A percentile compares a stretch with the other conserved stretches of the same genome.
phyloP scores from a whole-genome alignment of 306 rosid genomes.

The Senna siamea region DNA sequence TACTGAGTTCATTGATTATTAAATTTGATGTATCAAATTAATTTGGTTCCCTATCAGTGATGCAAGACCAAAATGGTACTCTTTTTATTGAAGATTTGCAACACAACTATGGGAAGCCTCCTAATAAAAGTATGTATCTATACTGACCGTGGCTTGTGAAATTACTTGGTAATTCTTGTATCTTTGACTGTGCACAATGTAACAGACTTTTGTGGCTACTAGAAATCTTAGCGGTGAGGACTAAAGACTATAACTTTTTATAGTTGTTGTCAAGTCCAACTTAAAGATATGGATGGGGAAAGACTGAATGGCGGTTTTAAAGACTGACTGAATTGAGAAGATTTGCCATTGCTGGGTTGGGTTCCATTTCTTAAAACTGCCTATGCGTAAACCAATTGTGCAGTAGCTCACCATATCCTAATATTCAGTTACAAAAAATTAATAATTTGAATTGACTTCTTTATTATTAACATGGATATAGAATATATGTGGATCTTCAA shows the following conservation, averaged over 20 bases:
- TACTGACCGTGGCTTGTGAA: slow-evolving; percentile 12
- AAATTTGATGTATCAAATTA: slow-evolving; percentile 23
- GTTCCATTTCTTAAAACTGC: not conserved
- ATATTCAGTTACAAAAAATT: not conserved
- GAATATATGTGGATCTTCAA: not conserved
- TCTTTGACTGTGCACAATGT: not conserved
- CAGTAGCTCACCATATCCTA: not conserved
- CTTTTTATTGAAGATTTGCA: slow-evolving; percentile 66
- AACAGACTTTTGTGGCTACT: not conserved
- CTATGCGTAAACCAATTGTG: not conserved
- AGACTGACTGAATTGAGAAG: slow-evolving; percentile 23
- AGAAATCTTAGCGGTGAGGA: not conserved
- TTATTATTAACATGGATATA: not conserved
- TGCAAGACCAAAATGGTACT: slow-evolving; percentile 58
- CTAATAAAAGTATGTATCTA: slow-evolving; percentile 54
- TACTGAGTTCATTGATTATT: slow-evolving; percentile 13
- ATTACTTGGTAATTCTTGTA: slow-evolving; percentile 3
- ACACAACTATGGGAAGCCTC: slow-evolving; percentile 61
- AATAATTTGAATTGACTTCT: not conserved
- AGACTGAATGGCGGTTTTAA: not conserved
- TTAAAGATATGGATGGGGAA: not conserved
- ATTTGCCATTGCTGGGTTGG: not conserved
- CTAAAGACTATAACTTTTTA: not conserved
- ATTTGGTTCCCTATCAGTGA: slow-evolving; percentile 58
- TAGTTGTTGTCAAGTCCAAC: not conserved